Conservation (phyloP, 2,329 filamentous ascomycete species). For the Cladosporium cucumerinum region DNA sequence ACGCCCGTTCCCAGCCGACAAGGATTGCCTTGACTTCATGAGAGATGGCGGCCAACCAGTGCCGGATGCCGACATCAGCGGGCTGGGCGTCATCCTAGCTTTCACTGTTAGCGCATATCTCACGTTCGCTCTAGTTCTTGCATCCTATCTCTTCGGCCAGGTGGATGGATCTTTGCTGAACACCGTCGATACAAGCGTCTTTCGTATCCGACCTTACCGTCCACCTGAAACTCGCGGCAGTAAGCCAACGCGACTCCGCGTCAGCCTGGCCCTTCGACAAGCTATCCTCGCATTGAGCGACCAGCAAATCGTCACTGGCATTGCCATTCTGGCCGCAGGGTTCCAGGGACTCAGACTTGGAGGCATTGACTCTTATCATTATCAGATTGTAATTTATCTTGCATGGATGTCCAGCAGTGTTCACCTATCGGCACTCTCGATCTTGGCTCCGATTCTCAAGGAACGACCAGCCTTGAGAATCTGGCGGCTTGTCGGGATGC, state of each 20-base stretch:
- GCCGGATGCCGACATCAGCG: conserved; percentile 24
- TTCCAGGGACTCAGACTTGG: conserved; percentile 20
- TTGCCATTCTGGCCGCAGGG: conserved; percentile 26
- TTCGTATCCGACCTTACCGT: conserved; percentile 14
- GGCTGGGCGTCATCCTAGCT: conserved; percentile 24
- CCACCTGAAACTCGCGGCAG: background rate
- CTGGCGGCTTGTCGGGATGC: conserved; percentile 27
- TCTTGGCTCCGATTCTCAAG: conserved; percentile 22
- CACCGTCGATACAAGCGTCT: conserved; percentile 16
- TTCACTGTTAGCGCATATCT: conserved; percentile 25
- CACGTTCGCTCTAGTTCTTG: conserved; percentile 20
- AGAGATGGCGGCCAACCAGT: conserved; percentile 8
- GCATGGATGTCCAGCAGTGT: conserved; percentile 32
- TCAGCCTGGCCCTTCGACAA: conserved; percentile 7
- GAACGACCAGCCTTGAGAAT: conserved; percentile 16
- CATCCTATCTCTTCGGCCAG: conserved; percentile 22
- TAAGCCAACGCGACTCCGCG: background rate
- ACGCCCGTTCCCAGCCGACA: background rate
- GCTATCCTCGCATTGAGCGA: conserved; percentile 8
- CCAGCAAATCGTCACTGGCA: conserved; percentile 15
- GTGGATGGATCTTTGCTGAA: conserved; percentile 22
- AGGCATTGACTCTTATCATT: conserved; percentile 29
- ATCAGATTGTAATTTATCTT: conserved; percentile 28
- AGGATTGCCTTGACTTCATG: conserved; percentile 1
- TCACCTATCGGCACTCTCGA: conserved; percentile 26